Evolutionary conservation across 2,329 filamentous ascomycete species (phyloP), one percentile per base, ranked within the genome.

Genomic region (Exophiala phaeomuriformis): DNA sequence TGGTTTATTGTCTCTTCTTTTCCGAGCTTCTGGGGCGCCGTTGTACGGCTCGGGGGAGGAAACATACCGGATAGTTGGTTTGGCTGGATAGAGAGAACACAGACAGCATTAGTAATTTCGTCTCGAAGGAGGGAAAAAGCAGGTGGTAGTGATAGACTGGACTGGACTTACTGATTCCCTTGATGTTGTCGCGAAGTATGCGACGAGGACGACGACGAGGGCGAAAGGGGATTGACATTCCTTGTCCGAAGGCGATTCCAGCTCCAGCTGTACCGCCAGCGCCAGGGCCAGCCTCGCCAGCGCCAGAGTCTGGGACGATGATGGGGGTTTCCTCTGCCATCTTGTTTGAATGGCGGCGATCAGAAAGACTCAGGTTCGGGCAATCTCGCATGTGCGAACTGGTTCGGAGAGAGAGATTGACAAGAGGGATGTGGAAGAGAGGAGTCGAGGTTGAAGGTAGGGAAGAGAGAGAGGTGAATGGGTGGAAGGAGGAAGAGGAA

Each of bases 41-140:
- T 19, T 19, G 19, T 19, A 19, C 19, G 19, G 19, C 19, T 19
- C 19, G 19, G 19, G 19, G 19, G 19, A 19, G 19, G n/a, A 8
- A 28, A 42, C 67, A 65, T 40, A 58, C 55, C 69, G 68, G 41
- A 59, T 58, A 4, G 53, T 32, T 27, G 52, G 53, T 44, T 56
- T 53, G 2, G 48, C 53, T 57, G 45, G 28, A 19, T 12, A 8
- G n/a, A 19, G n/a, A 31, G 31, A 19, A 19, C 19, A 27, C 5
- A 10, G 30, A 32, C 19, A 46, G 43, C n/a, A 46, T 43, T n/a
- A 19, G 19, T 43, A 4, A 7, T 4, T 12, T 27, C 4, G 5
- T 8, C 19, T 43, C 12, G 43, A 33, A 7, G 29, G 37, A 49
- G 30, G 4, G 27, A 44, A 12, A 12, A 40, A 3, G 5, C 19